Percentiles rank a stretch among this genome's conserved stretches.
Evolutionary conservation across 805 yeast genomes (phyloP).

Genomic region (Ogataea degrootiae): DNA sequence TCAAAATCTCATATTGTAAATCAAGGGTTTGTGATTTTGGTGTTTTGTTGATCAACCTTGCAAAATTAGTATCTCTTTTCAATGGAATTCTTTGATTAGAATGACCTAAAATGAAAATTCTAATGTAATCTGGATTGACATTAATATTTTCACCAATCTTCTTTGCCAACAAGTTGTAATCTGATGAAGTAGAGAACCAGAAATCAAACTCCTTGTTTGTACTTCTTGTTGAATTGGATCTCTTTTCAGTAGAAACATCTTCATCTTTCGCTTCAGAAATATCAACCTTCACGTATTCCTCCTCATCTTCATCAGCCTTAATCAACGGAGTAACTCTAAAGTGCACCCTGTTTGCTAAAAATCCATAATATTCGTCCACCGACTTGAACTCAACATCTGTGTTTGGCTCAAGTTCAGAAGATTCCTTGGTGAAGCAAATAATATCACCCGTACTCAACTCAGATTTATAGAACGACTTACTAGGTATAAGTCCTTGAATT

Average conservation of each 20-base stretch:
- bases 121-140: constrained; percentile 55
- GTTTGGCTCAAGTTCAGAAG: constrained; percentile 3
- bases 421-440: constrained; percentile 31
- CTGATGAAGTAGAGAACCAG: constrained; percentile 63
- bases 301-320: constrained; percentile 39
- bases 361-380: constrained; percentile 46
- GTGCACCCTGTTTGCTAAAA: constrained; percentile 56
- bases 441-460: constrained; percentile 72
- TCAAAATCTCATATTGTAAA: constrained; percentile 73
- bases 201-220: constrained; percentile 40
- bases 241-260: constrained; percentile 7
- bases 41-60: constrained; percentile 35
- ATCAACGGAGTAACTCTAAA: constrained; percentile 44
- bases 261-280: constrained; percentile 9
- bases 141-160: constrained; percentile 51
- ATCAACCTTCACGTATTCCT: constrained; percentile 42
- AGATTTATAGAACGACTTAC: constrained; percentile 44
- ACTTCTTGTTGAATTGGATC: constrained; percentile 7
- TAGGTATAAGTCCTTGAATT: constrained; percentile 39
- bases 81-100: constrained; percentile 53
- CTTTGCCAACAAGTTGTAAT: constrained; percentile 56
- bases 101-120: constrained; percentile 58
- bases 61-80: constrained; percentile 33
- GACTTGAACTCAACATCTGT: constrained; percentile 23
- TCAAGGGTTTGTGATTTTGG: constrained; percentile 38